These are phyloP conservation scores for Schoenoplectus tabernaemontani DNA, from an alignment of 202 grass and related monocot species.

Conservation along the genomic window DNA sequence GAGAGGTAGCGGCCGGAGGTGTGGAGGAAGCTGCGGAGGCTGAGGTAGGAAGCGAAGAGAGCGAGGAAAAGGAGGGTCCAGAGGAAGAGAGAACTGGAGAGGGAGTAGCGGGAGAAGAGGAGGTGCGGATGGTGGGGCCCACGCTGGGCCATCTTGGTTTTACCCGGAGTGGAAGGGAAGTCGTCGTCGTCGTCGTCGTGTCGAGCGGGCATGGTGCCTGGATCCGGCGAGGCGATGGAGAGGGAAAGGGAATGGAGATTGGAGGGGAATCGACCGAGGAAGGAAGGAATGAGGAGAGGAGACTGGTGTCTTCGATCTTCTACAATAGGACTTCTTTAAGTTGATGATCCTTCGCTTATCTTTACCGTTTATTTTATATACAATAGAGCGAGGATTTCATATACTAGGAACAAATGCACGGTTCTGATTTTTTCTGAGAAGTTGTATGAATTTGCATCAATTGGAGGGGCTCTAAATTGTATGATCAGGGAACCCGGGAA, in stretches of 20 bases:
- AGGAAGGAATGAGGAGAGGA: background rate
- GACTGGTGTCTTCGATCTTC: no score
- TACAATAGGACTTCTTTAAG: no score
- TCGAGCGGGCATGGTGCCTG: background rate
- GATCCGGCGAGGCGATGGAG: background rate
- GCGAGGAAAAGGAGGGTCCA: conserved; percentile 20
- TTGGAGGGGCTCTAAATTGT: background rate
- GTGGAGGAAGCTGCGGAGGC: conserved; percentile 45
- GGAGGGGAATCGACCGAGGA: background rate
- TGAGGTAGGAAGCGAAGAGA: conserved; percentile 15
- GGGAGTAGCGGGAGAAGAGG: conserved; percentile 35
- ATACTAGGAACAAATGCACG: background rate
- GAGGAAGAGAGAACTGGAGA: conserved; percentile 24
- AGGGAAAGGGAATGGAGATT: no score
- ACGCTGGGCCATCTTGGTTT: conserved; percentile 31
- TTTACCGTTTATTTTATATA: no score
- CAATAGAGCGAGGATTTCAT: no score
- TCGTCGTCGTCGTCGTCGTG: conserved; percentile 13
- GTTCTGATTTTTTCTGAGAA: background rate
- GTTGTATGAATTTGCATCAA: background rate
- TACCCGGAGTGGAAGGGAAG: conserved; percentile 18
- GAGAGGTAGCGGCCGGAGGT: conserved; percentile 28
- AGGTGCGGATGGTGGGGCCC: conserved; percentile 46
- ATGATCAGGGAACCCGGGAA: background rate
- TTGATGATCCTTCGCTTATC: no score